A percentile compares a stretch with the other conserved stretches of the same genome.
phyloP scores from a whole-genome alignment of 768 basidiomycete genomes.

The Austroboletus eburneus region DNA sequence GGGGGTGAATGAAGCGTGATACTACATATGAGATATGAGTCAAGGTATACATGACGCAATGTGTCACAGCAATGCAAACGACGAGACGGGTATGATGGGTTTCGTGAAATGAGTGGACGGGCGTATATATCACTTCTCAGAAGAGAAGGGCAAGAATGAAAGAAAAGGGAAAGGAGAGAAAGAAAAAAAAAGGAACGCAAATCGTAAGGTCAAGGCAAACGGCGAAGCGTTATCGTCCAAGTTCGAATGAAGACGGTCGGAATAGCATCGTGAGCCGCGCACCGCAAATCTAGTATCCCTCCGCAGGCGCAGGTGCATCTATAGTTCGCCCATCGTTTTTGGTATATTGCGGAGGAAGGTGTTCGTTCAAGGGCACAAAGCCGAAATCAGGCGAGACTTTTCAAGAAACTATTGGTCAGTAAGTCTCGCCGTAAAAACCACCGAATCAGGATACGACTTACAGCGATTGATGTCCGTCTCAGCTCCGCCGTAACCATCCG shows the following conservation, averaged over 20 bases:
- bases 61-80: conserved; percentile 36
- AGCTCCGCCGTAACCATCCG: conserved; percentile 54
- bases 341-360: conserved; percentile 60
- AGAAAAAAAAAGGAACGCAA: conserved; percentile 29
- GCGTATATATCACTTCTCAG: conserved; percentile 28
- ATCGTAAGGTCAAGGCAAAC: conserved; percentile 31
- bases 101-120: conserved; percentile 34
- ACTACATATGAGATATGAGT: conserved; percentile 35
- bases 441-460: conserved; percentile 44
- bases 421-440: conserved; percentile 38
- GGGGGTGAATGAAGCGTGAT: conserved; percentile 31
- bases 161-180: background rate
- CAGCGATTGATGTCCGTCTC: conserved; percentile 81
- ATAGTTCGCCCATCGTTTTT: conserved; percentile 53
- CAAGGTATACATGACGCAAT: conserved; percentile 37
- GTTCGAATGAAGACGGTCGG: conserved; percentile 31
- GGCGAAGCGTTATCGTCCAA: conserved; percentile 27
- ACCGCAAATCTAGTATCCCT: conserved; percentile 29
- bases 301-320: conserved; percentile 23
- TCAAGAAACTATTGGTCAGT: conserved; percentile 44
- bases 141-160: conserved; percentile 29
- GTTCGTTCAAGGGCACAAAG: conserved; percentile 78
- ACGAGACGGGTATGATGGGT: conserved; percentile 31
- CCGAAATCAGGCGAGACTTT: conserved; percentile 82
- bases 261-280: conserved; percentile 25